Percentiles rank a stretch among this genome's conserved stretches.
Conservation (phyloP, 2,329 filamentous ascomycete species). For the Rhinocladiella similis region DNA sequence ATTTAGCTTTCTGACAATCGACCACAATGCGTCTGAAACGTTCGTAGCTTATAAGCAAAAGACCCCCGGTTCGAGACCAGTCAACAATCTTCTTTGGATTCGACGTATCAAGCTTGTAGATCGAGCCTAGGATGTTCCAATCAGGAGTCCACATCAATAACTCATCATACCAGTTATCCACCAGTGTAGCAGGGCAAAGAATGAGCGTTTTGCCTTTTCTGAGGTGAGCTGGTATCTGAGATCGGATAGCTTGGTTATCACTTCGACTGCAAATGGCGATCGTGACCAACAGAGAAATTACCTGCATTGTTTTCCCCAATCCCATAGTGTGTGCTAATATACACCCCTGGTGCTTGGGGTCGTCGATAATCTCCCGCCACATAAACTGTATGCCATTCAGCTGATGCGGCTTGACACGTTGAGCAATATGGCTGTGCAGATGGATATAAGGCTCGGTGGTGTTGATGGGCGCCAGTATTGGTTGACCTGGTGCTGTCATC, state of each 20-base stretch:
- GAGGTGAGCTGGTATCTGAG: slow-evolving; percentile 69
- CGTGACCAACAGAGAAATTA: slow-evolving; percentile 77
- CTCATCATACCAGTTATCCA: slow-evolving; percentile 84
- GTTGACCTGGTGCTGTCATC: slow-evolving; percentile 43
- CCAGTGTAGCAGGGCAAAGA: slow-evolving; percentile 71
- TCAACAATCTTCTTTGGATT: slow-evolving; percentile 1
- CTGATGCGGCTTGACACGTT: slow-evolving; percentile 75
- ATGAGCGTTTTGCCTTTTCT: slow-evolving; percentile 66
- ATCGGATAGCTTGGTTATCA: slow-evolving; percentile 53
- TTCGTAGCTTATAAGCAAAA: slow-evolving; percentile 75
- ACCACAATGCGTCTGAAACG: slow-evolving; percentile 54
- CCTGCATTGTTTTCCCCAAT: slow-evolving; percentile 88
- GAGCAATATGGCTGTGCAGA: slow-evolving; percentile 64
- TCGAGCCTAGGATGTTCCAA: slow-evolving; percentile 51
- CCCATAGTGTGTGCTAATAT: slow-evolving; percentile 90
- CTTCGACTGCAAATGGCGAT: slow-evolving; percentile 68
- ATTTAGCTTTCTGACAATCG: slow-evolving; percentile 18
- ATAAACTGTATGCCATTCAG: slow-evolving; percentile 80
- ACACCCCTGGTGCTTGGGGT: slow-evolving; percentile 68
- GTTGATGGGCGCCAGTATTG: slow-evolving; percentile 40
- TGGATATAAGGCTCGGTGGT: slow-evolving; percentile 46
- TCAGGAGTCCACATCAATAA: slow-evolving; percentile 67
- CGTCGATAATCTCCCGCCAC: slow-evolving; percentile 77
- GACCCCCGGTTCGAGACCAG: slow-evolving; percentile 58
- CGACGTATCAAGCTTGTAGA: slow-evolving; percentile 34